Evolutionary conservation across 805 yeast species (phyloP), one percentile per base, ranked within the genome.

Genomic region (Myxozyma vanderwaltii): DNA sequence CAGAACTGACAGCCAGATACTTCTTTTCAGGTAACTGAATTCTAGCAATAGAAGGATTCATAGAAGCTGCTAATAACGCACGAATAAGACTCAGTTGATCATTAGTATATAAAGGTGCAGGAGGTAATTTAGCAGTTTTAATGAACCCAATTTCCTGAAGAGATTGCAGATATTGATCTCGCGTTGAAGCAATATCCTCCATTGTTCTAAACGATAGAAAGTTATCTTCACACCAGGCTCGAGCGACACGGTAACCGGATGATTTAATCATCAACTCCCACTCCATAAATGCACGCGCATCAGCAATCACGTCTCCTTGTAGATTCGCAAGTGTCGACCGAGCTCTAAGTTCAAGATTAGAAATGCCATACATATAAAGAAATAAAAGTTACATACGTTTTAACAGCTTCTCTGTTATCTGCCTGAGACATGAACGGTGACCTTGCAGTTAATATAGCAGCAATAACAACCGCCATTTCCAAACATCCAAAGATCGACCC

Each of bases 401-500:
- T 88, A 35, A 86, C 81, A 46, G 78, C 79, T 53, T 86, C 92
- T 60, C 92, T 78, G 51, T 81, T 75, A 12, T 89, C 95, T 35
- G 73, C 73, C 40, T 82, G 83, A 46, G 81, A 80, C 26, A 83
- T 71, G 70, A 91, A 89, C 1, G 96, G 96, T 27, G 83, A 77
- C 1, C 94, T 91, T 10, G 85, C 79, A 15, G 91, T 82, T 41
- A 87, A 74, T 1, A 90, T 78, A 0, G 96, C 83, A 0, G 96
- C 92, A n/a, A 89, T 75, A 0, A 94, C 83, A n/a, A 91, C 76
- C 59, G 91, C 86, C 19, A 81, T 75, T 26, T 89, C 91, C 6
- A 91, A 74, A 68, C 94, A 86, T 0, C 94, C 94, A 71, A 92
- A 89, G 4, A 91, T 80, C 44, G 92, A 83, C 0, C 96, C 91